phyloP scores from a whole-genome alignment of 2,329 filamentous ascomycete genomes.

The Trichoderma harzianum region DNA sequence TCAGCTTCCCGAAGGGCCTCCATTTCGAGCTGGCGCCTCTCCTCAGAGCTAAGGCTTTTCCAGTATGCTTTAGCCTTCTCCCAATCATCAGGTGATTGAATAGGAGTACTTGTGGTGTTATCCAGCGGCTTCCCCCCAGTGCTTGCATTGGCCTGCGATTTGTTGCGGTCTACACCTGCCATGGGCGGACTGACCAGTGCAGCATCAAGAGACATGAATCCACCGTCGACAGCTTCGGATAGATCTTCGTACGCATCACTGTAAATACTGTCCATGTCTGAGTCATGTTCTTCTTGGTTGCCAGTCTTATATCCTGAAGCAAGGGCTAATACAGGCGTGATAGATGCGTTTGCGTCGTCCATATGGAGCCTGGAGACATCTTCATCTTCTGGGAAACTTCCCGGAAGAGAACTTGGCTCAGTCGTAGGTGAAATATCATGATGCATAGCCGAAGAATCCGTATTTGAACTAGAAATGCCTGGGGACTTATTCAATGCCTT shows the following conservation, averaged over 20 bases:
- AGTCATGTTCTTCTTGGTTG: slow-evolving; percentile 35
- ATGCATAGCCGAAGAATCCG: neutral
- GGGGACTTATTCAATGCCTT: neutral
- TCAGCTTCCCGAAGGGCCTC: slow-evolving; percentile 54
- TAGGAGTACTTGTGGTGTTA: neutral
- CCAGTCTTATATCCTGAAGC: slow-evolving; percentile 23
- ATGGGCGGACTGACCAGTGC: slow-evolving; percentile 58
- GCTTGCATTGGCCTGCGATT: neutral
- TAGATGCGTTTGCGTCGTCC: neutral
- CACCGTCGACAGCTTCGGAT: slow-evolving; percentile 60
- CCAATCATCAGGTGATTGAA: slow-evolving; percentile 52
- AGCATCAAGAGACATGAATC: slow-evolving; percentile 70
- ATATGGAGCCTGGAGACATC: neutral
- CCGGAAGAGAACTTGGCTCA: neutral
- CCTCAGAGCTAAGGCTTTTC: slow-evolving; percentile 61
- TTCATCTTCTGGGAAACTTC: slow-evolving; percentile 13
- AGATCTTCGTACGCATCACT: slow-evolving; percentile 76
- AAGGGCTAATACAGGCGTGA: slow-evolving; percentile 16
- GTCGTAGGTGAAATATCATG: neutral
- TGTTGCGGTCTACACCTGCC: neutral
- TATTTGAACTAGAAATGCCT: neutral
- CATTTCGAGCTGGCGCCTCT: slow-evolving; percentile 58
- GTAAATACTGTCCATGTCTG: slow-evolving; percentile 59
- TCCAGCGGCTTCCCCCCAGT: neutral
- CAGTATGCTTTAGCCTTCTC: slow-evolving; percentile 66